Conservation (phyloP, 1,139 yeast genomes). For the Sugiyamaella pinicola region DNA sequence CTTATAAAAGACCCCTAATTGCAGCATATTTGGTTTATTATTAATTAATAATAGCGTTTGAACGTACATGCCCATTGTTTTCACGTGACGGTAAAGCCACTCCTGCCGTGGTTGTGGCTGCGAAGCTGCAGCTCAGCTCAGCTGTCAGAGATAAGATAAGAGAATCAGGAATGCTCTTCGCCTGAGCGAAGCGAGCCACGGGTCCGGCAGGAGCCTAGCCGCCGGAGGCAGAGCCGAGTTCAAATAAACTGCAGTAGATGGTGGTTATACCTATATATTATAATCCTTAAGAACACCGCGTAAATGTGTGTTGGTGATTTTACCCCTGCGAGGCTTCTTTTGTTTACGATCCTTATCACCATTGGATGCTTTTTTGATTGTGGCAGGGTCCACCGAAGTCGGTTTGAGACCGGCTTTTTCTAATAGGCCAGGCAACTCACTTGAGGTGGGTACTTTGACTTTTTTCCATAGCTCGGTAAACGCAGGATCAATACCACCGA, state of each 20-base stretch:
- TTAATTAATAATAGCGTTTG: too few relatives aligned
- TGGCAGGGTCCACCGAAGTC: conserved; percentile 94
- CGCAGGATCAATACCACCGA: conserved; percentile 79
- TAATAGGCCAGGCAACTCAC: conserved; percentile 75
- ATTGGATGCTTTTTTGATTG: conserved; percentile 59
- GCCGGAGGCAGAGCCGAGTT: neutral
- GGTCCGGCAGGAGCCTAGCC: neutral
- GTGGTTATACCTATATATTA: too few relatives aligned
- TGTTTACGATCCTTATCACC: conserved; percentile 68
- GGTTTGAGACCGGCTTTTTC: conserved; percentile 89
- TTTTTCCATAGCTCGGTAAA: conserved; percentile 79
- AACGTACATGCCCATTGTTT: too few relatives aligned
- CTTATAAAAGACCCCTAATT: too few relatives aligned
- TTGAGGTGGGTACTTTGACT: conserved; percentile 77
- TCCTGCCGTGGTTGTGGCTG: too few relatives aligned
- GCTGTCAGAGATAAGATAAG: neutral
- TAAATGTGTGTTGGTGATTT: conserved; percentile 95
- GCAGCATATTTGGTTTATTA: too few relatives aligned
- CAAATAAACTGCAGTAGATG: too few relatives aligned
- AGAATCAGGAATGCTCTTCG: neutral
- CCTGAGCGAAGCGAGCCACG: neutral
- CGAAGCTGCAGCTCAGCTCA: too few relatives aligned
- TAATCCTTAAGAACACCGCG: conserved; percentile 93
- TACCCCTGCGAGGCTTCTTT: conserved; percentile 89
- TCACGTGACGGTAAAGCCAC: too few relatives aligned